Percentiles rank a stretch among this genome's conserved stretches.
Conservation (phyloP, 2,329 filamentous ascomycete species). For the Stagonosporopsis cucurbitacearum region DNA sequence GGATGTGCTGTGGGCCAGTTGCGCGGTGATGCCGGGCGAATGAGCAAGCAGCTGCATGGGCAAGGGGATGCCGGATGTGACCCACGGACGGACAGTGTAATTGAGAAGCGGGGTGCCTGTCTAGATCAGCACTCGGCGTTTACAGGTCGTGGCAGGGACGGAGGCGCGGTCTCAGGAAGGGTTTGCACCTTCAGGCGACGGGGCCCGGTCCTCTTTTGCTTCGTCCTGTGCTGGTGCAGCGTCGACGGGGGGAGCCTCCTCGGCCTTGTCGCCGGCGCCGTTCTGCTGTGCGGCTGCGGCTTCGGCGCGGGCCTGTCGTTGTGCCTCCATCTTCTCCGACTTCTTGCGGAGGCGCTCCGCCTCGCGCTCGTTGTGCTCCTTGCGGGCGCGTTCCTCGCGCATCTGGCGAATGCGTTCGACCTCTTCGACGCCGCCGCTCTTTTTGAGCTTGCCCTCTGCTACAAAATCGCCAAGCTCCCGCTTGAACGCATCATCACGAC, state of each 20-base stretch:
- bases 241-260: constrained; percentile 20
- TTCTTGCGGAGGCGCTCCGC: constrained; percentile 54
- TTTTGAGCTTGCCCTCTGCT: constrained; percentile 89
- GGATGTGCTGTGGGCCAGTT: not conserved
- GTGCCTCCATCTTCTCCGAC: constrained; percentile 53
- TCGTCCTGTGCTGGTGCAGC: constrained; percentile 33
- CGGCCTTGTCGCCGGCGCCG: constrained; percentile 34
- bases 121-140: constrained; percentile 32
- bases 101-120: constrained; percentile 28
- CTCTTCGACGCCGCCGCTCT: constrained; percentile 94
- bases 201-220: constrained; percentile 36
- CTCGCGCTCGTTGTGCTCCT: constrained; percentile 70
- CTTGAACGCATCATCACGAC: constrained; percentile 77
- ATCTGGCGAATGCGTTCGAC: constrained; percentile 81
- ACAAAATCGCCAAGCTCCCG: constrained; percentile 87
- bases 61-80: constrained; percentile 31
- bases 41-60: constrained; percentile 23
- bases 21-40: constrained; percentile 8
- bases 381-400: constrained; percentile 85
- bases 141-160: constrained; percentile 6
- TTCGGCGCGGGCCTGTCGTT: constrained; percentile 41
- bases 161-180: constrained; percentile 37
- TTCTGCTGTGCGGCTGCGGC: constrained; percentile 33
- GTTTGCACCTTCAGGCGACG: constrained; percentile 42
- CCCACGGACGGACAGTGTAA: constrained; percentile 39